Evolutionary conservation across 2,329 filamentous ascomycete genomes (phyloP), one percentile per base, ranked within the genome.

Genomic region (Rugonectria rugulosa): DNA sequence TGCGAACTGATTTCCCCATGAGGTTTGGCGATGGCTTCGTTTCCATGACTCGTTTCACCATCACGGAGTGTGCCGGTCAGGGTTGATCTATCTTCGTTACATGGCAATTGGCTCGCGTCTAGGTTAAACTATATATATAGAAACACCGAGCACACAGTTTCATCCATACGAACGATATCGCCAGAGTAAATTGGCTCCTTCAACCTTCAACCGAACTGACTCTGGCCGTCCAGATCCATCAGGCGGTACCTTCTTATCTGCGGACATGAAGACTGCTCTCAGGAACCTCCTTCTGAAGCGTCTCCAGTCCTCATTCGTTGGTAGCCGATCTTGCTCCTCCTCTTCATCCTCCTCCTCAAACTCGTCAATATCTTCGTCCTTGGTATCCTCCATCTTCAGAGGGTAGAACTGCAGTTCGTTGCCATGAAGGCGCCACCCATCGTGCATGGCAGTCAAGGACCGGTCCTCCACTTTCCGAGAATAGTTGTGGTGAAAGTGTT

Each of bases 251-350:
- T 40, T 32, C 34, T 38, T 57, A 41, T 51, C 56, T 9, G 36
- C 15, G n/a, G 56, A 53, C 32, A 56, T 43, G 31, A 53, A 44
- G 17, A 57, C 44, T 26, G 63, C 60, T 31, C 54, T 56, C 21
- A 66, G 34, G 37, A 64, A 61, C 10, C 59, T 55, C 24, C 48
- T 46, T 41, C 61, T 62, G 23, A 59, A 66, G 11, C 56, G 64
- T 41, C 53, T 53, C 62, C 57, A 57, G 43, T 64, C 59, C 7
- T 59, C 53, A 27, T 64, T 59, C n/a, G 64, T 64, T 17, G 64
- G 60, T 24, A 51, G 60, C 14, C 54, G 56, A 29, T 59, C 59
- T 31, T 57, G 50, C 19, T 55, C 43, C 10, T 58, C 60, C n/a
- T 60, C 57, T 20, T 54, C 40, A 8, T 65, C 56, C 15, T 48